A percentile compares a stretch with the other conserved stretches of the same genome.
Evolutionary conservation across 306 rosid genomes (phyloP).

Genomic region (Rosa lucieae): DNA sequence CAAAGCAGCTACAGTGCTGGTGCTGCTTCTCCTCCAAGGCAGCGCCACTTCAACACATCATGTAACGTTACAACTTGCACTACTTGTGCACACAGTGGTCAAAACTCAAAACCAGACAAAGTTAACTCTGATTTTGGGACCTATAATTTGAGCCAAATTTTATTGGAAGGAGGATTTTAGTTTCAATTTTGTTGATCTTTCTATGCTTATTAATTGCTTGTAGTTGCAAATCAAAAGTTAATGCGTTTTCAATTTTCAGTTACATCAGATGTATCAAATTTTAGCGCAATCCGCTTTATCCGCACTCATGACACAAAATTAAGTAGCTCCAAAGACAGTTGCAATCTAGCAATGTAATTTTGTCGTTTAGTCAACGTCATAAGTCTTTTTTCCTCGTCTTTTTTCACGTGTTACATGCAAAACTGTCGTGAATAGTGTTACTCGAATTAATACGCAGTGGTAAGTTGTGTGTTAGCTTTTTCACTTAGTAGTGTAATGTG

Average conservation of each 20-base stretch:
- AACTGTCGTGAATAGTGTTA: too few relatives aligned
- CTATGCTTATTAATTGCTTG: not conserved
- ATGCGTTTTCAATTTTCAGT: not conserved
- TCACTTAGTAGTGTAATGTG: not conserved
- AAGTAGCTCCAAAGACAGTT: not conserved
- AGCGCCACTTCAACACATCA: not conserved
- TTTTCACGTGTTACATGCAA: not conserved
- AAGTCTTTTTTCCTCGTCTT: not conserved
- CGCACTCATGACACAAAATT: not conserved
- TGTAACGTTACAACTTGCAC: slow-evolving; percentile 22
- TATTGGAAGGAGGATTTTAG: not conserved
- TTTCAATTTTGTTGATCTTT: not conserved
- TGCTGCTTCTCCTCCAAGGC: slow-evolving; percentile 19
- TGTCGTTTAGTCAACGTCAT: too few relatives aligned
- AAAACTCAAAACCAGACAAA: not conserved
- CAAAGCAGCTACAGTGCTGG: slow-evolving; percentile 27
- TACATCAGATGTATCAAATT: too few relatives aligned
- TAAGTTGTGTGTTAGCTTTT: too few relatives aligned
- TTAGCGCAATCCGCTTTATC: too few relatives aligned
- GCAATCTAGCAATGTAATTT: too few relatives aligned
- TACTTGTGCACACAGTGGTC: not conserved
- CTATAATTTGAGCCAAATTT: not conserved
- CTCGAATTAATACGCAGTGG: too few relatives aligned
- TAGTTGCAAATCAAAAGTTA: too few relatives aligned
- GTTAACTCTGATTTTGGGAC: not conserved